Base-by-base conservation (phyloP, 202 grass and related monocot genomes). In the Schoenoplectus tabernaemontani region DNA sequence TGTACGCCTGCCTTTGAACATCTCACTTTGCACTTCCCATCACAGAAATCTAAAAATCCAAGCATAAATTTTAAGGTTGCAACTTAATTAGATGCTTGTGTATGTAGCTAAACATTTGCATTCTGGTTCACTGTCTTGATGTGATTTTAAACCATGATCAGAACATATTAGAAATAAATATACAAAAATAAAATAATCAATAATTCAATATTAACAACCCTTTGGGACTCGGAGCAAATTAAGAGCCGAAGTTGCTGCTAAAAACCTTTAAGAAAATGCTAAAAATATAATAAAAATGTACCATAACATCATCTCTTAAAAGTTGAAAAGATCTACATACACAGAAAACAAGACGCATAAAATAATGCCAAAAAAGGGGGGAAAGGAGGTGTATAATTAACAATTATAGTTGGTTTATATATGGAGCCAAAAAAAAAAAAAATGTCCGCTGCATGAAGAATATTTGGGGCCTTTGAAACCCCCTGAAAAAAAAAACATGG, bases 1-100 rank as follows among this genome's bases (percentile, higher is more conserved):
- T 87, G 84, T 34, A 84, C 81, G 37, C 91, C 69, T 48, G 95
- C 89, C 86, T 94, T 97, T 69, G 95, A 94, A 88, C 91, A 97
- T 88, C 91, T 78, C 81, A 82, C 68, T 74, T 82, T 32, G 95
- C 95, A 97, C 73, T 94, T 97, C 60, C 82, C 48, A 77, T 88
- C 79, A 53, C 95, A 97, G 58, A 97, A 90, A 19, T 3, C 95
- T 94, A 3, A 6, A 74, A 23, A 2, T 8, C 3, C 20, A 20
- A 26, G 3, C 5, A 62, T 9, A 78, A 84, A 76, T 22, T 67
- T 34, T n/a, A 48, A 46, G 11, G 38, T 64, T 72, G 30, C 48
- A 61, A 69, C 1, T 24, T 63, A 36, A 39, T 4, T 54, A 33
- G 13, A 48, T 24, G 11, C 10, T 10, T 32, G 15, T 32, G 7